Evolutionary conservation across 257 asterid species (phyloP), one percentile per base, ranked within the genome.

Genomic region (Solanum microdontum): DNA sequence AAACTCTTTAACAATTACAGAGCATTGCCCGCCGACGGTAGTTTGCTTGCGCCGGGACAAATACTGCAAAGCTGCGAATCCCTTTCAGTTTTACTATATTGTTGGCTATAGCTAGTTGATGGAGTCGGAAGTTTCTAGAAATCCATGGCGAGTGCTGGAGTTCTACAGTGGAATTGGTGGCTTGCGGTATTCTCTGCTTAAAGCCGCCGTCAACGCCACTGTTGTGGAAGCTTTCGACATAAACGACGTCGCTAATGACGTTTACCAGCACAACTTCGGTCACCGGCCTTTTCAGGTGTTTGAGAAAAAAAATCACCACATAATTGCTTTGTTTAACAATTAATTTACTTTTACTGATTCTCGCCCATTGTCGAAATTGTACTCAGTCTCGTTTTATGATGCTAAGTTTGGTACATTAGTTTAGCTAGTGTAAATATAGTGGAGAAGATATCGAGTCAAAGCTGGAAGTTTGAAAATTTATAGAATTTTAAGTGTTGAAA

Each of bases 141-240:
- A 88, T 87, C 96, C 92, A 90, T 95, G 98, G 97, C 96, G 98
- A 64, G 95, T 94, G 26, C 93, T 96, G 74, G 99, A 96, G 92
- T 95, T 96, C 91, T 96, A 94, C 94, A 96, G 99, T 89, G 99
- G 99, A 60, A 94, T 95, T 64, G 98, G 99, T n/a, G 99, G 99
- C 87, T 89, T 96, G 99, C 93, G 95, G 55, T 94, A 95, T 91
- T 95, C 99, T 23, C 87, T 97, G 88, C 90, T 89, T 89, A 91
- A 91, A 88, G 96, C 98, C 13, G 95, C 94, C 64, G 90, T 97
- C 23, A 91, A 93, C 87, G 98, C 98, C 11, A 88, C 82, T 62
- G 97, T 94, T 21, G 96, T 97, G 39, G 97, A 97, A 90, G 96
- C 99, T 21, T 97, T 97, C 88, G 99, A 97, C 92, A 94, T 97